Evolutionary conservation across 345 rosid genomes (phyloP).

Genomic region (Aquilaria sinensis): DNA sequence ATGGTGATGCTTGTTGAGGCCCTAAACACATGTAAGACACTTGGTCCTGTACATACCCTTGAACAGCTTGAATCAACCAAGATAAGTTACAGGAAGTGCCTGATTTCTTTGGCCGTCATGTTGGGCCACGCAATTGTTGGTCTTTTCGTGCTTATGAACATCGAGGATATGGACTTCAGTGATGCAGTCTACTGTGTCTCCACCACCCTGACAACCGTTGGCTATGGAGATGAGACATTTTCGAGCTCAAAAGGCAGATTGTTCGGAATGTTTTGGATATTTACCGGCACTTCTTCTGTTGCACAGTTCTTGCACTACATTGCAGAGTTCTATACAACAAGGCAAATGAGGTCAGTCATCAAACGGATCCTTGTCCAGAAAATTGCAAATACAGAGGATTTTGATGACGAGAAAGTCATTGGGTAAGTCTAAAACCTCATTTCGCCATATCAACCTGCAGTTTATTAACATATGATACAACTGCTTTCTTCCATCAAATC

Average conservation of each 20-base stretch:
- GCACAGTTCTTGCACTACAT: constrained; percentile 15
- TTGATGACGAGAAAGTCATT: not conserved
- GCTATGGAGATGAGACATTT: constrained; percentile 20
- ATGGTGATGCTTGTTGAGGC: constrained; percentile 4
- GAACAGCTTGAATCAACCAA: constrained; percentile 6
- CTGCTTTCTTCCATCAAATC: not conserved
- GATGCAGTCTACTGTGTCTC: constrained; percentile 11
- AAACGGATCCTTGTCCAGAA: not conserved
- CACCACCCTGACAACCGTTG: constrained; percentile 15
- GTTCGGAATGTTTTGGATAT: constrained; percentile 12
- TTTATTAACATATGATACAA: not conserved
- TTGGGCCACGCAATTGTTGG: constrained; percentile 7
- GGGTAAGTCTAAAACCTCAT: not conserved
- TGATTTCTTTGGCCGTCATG: not conserved
- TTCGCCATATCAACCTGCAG: not conserved
- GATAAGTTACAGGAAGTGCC: not conserved
- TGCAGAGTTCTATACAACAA: not conserved
- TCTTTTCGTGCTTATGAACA: not conserved
- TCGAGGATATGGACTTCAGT: constrained; percentile 13
- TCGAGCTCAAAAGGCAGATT: constrained; percentile 7
- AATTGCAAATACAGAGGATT: not conserved
- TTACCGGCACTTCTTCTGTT: constrained; percentile 6
- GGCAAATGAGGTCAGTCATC: not conserved
- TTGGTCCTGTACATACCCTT: not conserved
- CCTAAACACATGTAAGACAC: not conserved